A percentile compares a stretch with the other conserved stretches of the same genome.
phyloP scores from a whole-genome alignment of 2,329 filamentous ascomycete species.

The Pseudocercospora fijiensis region DNA sequence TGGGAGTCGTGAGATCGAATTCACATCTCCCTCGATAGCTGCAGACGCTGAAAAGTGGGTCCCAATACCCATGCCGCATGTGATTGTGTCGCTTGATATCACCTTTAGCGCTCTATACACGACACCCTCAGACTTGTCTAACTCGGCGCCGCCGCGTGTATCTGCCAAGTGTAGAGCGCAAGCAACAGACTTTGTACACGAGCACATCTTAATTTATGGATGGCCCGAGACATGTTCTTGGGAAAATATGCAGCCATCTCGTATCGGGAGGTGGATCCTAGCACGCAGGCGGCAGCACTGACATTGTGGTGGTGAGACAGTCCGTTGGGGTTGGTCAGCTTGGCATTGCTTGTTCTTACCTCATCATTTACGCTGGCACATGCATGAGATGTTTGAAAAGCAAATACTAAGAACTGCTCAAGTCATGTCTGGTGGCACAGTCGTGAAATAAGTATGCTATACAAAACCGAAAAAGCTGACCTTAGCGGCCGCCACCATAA shows the following conservation, averaged over 20 bases:
- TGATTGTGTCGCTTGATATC: background rate
- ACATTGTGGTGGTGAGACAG: background rate
- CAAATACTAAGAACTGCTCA: background rate
- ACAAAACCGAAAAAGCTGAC: background rate
- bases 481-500: background rate
- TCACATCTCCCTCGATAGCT: background rate
- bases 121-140: background rate
- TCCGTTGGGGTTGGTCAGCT: background rate
- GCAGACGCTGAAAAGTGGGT: no score
- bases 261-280: background rate
- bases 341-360: background rate
- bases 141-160: background rate
- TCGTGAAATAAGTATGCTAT: background rate
- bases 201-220: background rate
- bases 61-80: background rate
- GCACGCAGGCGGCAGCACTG: no score
- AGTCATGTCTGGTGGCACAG: background rate
- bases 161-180: background rate
- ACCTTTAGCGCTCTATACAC: background rate
- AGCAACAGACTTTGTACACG: background rate
- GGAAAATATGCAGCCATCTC: background rate
- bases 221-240: background rate
- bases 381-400: background rate
- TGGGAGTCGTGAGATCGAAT: background rate
- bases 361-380: background rate